Conservation (phyloP, 345 rosid species). For the Brassica rapa region DNA sequence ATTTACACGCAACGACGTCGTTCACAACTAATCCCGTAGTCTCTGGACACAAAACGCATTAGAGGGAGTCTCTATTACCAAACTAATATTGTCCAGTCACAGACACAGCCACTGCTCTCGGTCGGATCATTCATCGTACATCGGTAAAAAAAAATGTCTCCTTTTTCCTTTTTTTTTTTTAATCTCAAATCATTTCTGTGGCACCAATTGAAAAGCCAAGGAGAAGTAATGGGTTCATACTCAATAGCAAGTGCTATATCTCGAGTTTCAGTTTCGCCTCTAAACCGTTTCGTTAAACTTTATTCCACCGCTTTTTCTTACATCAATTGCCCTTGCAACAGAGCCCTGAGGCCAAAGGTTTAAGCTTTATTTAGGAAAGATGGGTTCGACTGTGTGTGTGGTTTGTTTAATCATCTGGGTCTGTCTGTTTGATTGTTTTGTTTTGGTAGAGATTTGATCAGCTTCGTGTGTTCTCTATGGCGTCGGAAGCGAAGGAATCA, state of each 20-base stretch:
- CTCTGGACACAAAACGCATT: not conserved
- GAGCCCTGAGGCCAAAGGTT: constrained; percentile 26
- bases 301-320: constrained; percentile 12
- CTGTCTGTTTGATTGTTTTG: not conserved
- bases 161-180: not conserved
- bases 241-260: constrained; percentile 31
- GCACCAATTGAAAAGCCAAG: constrained; percentile 2
- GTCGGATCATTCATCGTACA: constrained; percentile 21
- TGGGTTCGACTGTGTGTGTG: not conserved
- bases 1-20: not conserved
- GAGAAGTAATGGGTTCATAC: constrained; percentile 22
- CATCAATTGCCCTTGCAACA: constrained; percentile 15
- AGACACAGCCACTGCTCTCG: not conserved
- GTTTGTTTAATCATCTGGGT: constrained; percentile 23
- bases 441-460: constrained; percentile 46
- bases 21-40: not conserved
- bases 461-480: constrained; percentile 67
- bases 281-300: constrained; percentile 32
- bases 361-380: not conserved
- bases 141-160: constrained; percentile 26
- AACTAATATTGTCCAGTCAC: not conserved
- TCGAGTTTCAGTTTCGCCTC: no score
- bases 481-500: constrained; percentile 69
- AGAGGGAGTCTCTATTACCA: not conserved
- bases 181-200: not conserved